A percentile compares a stretch with the other conserved stretches of the same genome.
phyloP scores from a whole-genome alignment of 2,329 filamentous ascomycete genomes.

The Paecilomyces niveus region DNA sequence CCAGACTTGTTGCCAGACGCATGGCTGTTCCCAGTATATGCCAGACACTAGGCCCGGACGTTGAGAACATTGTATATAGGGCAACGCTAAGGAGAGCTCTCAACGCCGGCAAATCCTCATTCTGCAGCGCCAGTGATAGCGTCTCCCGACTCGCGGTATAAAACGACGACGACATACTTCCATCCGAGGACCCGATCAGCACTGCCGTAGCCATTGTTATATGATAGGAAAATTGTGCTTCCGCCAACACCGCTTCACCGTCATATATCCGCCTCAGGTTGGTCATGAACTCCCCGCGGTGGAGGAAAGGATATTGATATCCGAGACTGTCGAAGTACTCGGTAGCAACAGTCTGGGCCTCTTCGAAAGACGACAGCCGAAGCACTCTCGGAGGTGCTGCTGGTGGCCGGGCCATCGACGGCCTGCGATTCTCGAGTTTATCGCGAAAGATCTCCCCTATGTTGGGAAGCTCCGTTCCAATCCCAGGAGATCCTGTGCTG shows the following conservation, averaged over 20 bases:
- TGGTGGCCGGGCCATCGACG: constrained; percentile 24
- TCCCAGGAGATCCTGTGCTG: constrained; percentile 9
- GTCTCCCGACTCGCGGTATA: constrained; percentile 30
- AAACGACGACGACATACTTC: constrained; percentile 24
- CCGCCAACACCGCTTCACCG: constrained; percentile 24
- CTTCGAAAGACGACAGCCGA: constrained; percentile 26
- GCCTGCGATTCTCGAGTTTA: constrained; percentile 30
- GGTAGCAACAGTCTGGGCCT: constrained; percentile 23
- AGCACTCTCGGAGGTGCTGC: constrained; percentile 24
- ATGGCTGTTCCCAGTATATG: constrained; percentile 32
- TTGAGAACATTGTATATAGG: constrained; percentile 32
- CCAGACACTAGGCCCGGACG: constrained; percentile 32
- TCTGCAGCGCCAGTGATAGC: constrained; percentile 26
- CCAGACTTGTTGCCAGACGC: constrained; percentile 31
- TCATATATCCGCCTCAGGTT: constrained; percentile 28
- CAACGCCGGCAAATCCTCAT: constrained; percentile 30
- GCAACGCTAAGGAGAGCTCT: constrained; percentile 30
- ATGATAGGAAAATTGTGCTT: constrained; percentile 29
- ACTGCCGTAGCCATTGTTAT: constrained; percentile 30
- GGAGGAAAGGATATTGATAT: constrained; percentile 32
- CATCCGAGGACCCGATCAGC: constrained; percentile 25
- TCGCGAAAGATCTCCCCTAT: constrained; percentile 34
- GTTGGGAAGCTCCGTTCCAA: constrained; percentile 28
- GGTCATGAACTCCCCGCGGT: constrained; percentile 25
- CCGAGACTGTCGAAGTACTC: constrained; percentile 34